phyloP scores from a whole-genome alignment of 306 rosid genomes.

The Quercus variabilis region DNA sequence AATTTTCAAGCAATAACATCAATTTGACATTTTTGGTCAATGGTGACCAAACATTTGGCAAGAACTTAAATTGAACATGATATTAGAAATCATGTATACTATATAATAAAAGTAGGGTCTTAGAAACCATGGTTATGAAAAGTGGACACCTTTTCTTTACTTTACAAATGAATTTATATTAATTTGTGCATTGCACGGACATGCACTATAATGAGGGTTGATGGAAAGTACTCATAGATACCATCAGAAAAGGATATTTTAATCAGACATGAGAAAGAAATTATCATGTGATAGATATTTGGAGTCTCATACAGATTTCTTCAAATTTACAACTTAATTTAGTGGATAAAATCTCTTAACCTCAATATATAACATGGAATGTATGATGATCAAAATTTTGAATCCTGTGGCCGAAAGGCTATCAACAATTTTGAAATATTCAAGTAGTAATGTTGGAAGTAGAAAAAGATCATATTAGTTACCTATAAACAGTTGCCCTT shows the following conservation, averaged over 20 bases:
- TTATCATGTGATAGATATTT: background rate
- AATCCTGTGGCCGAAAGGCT: background rate
- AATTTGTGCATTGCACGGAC: too few species aligned
- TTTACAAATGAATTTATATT: too few species aligned
- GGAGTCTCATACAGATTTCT: background rate
- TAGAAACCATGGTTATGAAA: too few species aligned
- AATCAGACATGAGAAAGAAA: background rate
- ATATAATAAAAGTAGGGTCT: too few species aligned
- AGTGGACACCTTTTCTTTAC: too few species aligned
- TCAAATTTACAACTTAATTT: background rate
- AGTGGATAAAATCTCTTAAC: background rate
- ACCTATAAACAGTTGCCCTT: conserved; percentile 80
- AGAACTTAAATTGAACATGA: background rate
- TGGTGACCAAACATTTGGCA: background rate
- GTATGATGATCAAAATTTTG: background rate
- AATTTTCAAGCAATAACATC: background rate
- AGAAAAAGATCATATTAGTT: background rate
- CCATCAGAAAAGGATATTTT: background rate
- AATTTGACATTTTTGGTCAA: background rate
- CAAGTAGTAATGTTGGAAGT: background rate
- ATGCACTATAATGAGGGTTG: background rate
- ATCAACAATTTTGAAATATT: background rate
- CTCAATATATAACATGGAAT: background rate
- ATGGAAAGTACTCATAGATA: background rate
- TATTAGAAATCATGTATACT: too few species aligned